phyloP scores from a whole-genome alignment of 345 rosid genomes.

The Pistacia vera region DNA sequence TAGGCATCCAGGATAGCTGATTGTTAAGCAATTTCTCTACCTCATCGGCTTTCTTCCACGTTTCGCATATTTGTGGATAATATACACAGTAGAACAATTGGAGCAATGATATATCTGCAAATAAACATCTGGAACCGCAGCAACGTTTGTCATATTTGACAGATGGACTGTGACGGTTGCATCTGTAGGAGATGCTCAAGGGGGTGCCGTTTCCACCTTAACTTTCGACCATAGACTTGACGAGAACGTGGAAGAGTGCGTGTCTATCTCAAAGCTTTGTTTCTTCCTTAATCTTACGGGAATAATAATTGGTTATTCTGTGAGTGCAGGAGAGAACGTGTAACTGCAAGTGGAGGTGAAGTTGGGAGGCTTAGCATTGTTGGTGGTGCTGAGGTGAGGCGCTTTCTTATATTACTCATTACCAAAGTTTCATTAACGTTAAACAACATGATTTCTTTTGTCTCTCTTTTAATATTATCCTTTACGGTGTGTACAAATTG shows the following conservation, averaged over 20 bases:
- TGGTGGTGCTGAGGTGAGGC: conserved; percentile 78
- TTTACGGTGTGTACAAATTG: conserved; percentile 45
- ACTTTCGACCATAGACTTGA: conserved; percentile 93
- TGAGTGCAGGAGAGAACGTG: conserved; percentile 76
- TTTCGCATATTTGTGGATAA: too few relatives aligned
- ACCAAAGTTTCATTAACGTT: neutral
- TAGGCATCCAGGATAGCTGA: too few relatives aligned
- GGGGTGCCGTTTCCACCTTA: conserved; percentile 67
- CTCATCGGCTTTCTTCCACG: too few relatives aligned
- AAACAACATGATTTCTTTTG: neutral
- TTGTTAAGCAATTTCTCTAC: too few relatives aligned
- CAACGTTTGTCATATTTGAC: conserved; percentile 86
- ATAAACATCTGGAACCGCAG: conserved; percentile 77
- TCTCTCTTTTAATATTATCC: too few relatives aligned
- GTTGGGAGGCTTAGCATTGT: conserved; percentile 88
- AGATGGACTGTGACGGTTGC: conserved; percentile 96
- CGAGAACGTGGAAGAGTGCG: conserved; percentile 84
- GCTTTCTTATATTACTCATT: neutral
- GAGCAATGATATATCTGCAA: too few relatives aligned
- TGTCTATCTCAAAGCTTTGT: conserved; percentile 21
- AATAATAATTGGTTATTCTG: conserved; percentile 2
- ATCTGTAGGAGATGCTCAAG: conserved; percentile 86
- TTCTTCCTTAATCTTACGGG: conserved; percentile 7
- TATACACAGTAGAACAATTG: too few relatives aligned
- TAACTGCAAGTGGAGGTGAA: conserved; percentile 97